phyloP scores from a whole-genome alignment of 441 rosid species.

The Bruguiera hainesii region DNA sequence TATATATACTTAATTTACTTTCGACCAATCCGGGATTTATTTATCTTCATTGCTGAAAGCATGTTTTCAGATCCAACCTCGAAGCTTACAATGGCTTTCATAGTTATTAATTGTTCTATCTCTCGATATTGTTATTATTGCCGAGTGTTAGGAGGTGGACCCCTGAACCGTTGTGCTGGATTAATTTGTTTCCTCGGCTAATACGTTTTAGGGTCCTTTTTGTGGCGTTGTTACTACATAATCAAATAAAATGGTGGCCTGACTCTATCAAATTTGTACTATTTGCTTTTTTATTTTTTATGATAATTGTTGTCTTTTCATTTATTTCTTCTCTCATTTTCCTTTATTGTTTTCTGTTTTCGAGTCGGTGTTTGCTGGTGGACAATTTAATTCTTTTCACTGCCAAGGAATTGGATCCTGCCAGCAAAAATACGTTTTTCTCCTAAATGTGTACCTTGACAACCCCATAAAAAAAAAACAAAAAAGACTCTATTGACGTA shows the following conservation, averaged over 20 bases:
- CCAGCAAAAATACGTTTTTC: slow-evolving; percentile 19
- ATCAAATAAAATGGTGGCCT: no score
- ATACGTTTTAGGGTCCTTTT: not conserved
- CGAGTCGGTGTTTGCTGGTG: not conserved
- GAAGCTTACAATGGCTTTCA: not conserved
- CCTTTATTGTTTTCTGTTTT: not conserved
- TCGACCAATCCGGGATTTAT: no score
- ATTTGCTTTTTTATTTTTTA: no score
- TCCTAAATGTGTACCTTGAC: slow-evolving; percentile 1
- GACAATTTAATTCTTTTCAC: not conserved
- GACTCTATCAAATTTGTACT: no score
- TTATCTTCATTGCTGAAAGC: not conserved
- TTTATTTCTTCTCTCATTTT: slow-evolving; percentile 1
- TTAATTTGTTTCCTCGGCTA: not conserved
- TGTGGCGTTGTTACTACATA: not conserved
- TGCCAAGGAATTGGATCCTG: slow-evolving; percentile 21
- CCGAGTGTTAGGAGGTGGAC: slow-evolving; percentile 14
- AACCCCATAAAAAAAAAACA: no score
- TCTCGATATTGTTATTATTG: slow-evolving; percentile 4
- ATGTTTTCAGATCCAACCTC: not conserved
- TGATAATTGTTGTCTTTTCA: no score
- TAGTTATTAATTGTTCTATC: not conserved
- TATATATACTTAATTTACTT: no score
- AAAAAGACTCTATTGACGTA: no score
- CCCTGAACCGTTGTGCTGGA: slow-evolving; percentile 3